Evolutionary conservation across 83 land plant genomes (phyloP).

Genomic region (Picea abies): DNA sequence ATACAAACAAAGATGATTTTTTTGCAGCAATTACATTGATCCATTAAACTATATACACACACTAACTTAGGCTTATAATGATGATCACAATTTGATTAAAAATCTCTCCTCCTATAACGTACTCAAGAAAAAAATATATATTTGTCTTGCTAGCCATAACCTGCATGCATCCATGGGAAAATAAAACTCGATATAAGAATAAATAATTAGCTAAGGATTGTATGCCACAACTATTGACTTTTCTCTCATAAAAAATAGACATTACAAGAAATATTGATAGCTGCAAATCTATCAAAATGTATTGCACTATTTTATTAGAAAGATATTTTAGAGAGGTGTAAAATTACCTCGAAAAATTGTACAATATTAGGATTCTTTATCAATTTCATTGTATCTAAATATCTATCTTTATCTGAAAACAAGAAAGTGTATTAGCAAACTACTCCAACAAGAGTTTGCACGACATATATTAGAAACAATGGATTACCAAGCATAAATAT

Average conservation of each 20-base stretch:
- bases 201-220: no score
- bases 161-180: conserved; percentile 16
- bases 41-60: no score
- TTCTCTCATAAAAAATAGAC: no score
- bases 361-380: conserved; percentile 20
- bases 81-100: conserved; percentile 79
- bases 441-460: neutral
- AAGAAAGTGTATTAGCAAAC: neutral
- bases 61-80: neutral
- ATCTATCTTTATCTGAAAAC: conserved; percentile 15
- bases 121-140: conserved; percentile 72
- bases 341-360: conserved; percentile 14
- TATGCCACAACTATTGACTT: no score
- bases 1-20: no score
- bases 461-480: neutral
- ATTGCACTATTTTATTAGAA: neutral
- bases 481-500: neutral
- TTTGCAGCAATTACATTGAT: no score
- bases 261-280: no score
- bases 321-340: neutral
- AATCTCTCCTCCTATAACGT: conserved; percentile 79
- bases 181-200: no score
- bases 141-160: conserved; percentile 88
- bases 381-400: conserved; percentile 21
- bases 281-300: neutral